Evolutionary conservation across 176 grass and related monocot genomes (phyloP).

Genomic region (Avena sativa): DNA sequence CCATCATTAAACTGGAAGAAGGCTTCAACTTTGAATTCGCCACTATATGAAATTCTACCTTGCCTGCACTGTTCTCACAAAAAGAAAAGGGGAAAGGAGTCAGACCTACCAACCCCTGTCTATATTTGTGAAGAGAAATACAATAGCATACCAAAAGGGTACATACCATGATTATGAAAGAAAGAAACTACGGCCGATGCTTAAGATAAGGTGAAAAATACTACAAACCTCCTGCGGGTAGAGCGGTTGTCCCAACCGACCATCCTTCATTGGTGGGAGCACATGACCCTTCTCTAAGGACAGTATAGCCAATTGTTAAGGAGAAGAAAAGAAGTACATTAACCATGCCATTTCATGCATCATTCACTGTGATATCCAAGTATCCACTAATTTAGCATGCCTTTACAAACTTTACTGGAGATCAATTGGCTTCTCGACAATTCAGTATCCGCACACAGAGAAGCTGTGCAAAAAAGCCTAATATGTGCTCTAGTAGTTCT

Average conservation of each 20-base stretch:
- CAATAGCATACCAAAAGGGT: conserved; percentile 31
- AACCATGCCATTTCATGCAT: not conserved
- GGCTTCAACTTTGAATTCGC: conserved; percentile 66
- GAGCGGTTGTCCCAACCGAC: conserved; percentile 42
- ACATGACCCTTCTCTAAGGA: conserved; percentile 66
- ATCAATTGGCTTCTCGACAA: conserved; percentile 2
- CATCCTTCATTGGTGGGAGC: conserved; percentile 55
- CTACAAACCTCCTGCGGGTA: conserved; percentile 74
- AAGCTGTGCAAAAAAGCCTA: conserved; percentile 27
- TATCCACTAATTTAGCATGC: conserved; percentile 27
- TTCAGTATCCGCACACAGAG: not conserved
- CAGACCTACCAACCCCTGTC: conserved; percentile 17
- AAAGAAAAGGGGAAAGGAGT: conserved; percentile 37
- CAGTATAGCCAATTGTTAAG: conserved; percentile 69
- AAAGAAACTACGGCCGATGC: not conserved
- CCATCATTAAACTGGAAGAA: conserved; percentile 63
- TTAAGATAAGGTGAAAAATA: conserved; percentile 24
- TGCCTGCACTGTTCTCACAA: conserved; percentile 74
- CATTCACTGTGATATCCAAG: conserved; percentile 17
- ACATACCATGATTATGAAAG: not conserved
- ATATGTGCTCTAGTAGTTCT: not conserved
- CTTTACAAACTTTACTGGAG: conserved; percentile 7
- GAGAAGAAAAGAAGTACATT: not conserved
- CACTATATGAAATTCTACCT: conserved; percentile 67
- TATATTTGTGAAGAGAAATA: conserved; percentile 21